phyloP scores from a whole-genome alignment of 768 basidiomycete species.

The Suillus decipiens region DNA sequence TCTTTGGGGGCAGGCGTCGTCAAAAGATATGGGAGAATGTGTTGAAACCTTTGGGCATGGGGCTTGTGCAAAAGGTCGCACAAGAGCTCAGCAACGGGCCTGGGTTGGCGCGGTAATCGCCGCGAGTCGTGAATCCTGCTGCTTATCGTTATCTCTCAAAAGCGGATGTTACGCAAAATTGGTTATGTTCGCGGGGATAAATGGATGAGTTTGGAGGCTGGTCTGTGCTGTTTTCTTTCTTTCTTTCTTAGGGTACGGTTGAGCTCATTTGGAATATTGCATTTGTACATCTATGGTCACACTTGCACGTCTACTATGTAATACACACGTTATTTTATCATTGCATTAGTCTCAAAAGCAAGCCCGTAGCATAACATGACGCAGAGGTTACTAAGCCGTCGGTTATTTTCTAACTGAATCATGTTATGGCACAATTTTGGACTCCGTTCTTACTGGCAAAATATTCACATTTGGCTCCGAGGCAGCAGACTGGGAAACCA shows the following conservation, averaged over 20 bases:
- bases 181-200: neutral
- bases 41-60: constrained; percentile 66
- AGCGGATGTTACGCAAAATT: neutral
- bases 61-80: constrained; percentile 72
- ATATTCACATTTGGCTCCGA: too few relatives aligned
- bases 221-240: neutral
- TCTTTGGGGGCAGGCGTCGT: constrained; percentile 68
- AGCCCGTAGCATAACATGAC: neutral
- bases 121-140: neutral
- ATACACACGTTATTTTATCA: neutral
- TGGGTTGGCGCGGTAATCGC: constrained; percentile 22
- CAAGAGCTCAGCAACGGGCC: constrained; percentile 75
- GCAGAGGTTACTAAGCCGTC: neutral
- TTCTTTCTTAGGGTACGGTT: neutral
- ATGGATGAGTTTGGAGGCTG: neutral
- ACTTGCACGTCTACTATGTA: neutral
- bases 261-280: neutral
- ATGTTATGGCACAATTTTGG: too few relatives aligned
- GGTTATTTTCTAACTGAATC: too few relatives aligned
- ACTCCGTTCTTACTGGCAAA: too few relatives aligned
- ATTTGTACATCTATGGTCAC: neutral
- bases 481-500: too few relatives aligned
- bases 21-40: constrained; percentile 62
- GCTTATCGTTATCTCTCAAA: neutral
- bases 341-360: neutral